phyloP scores from a whole-genome alignment of 257 asterid genomes.

The Solanum phureja region DNA sequence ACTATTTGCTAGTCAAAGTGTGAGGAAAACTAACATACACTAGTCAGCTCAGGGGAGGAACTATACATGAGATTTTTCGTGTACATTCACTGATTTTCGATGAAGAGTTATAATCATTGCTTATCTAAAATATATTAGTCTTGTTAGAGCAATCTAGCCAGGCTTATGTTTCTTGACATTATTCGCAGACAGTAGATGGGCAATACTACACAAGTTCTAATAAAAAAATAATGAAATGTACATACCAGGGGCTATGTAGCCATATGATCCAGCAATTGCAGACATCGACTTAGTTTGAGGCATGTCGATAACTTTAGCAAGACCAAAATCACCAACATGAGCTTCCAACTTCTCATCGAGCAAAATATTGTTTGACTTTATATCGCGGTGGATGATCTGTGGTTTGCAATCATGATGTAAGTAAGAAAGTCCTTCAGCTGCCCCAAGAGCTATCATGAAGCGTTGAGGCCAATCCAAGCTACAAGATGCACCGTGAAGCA shows the following conservation, averaged over 20 bases:
- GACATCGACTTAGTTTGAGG: slow-evolving; percentile 36
- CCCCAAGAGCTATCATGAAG: slow-evolving; percentile 45
- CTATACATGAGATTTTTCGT: background rate
- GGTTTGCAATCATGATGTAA: slow-evolving; percentile 63
- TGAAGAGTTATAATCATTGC: background rate
- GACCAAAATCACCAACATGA: slow-evolving; percentile 47
- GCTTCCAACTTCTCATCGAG: slow-evolving; percentile 41
- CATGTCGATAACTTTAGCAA: slow-evolving; percentile 37
- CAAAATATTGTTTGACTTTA: slow-evolving; percentile 45
- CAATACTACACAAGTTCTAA: background rate
- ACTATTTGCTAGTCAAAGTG: background rate
- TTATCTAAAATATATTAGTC: background rate
- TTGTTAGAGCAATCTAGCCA: background rate
- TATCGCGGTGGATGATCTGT: slow-evolving; percentile 41
- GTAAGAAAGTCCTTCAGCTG: slow-evolving; percentile 49
- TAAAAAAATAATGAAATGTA: background rate
- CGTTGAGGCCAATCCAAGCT: slow-evolving; percentile 56
- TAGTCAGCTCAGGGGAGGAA: background rate
- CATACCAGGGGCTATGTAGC: slow-evolving; percentile 65
- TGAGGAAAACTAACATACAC: background rate
- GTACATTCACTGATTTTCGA: background rate
- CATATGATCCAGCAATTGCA: slow-evolving; percentile 54
- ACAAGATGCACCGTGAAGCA: slow-evolving; percentile 24
- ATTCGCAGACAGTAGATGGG: background rate
- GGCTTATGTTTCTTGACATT: background rate